These are phyloP conservation scores for Strigomonas culicis DNA, from an alignment of 208 protist genomes.

Conservation along the genomic window DNA sequence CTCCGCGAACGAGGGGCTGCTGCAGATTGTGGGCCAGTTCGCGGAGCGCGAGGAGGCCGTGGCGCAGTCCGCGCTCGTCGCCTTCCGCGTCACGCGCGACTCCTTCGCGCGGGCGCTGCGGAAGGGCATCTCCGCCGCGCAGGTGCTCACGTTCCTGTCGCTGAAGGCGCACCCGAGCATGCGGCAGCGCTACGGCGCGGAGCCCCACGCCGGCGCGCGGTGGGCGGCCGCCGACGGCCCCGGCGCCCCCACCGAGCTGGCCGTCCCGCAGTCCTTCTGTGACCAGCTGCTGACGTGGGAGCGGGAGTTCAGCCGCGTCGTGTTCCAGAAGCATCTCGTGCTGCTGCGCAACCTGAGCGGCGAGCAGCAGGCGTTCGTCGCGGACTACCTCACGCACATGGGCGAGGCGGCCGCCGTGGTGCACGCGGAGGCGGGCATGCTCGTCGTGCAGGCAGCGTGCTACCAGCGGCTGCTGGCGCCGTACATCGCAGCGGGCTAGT, in stretches of 20 bases:
- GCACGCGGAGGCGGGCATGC: slow-evolving; percentile 47
- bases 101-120: slow-evolving; percentile 70
- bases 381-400: slow-evolving; percentile 30
- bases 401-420: slow-evolving; percentile 65
- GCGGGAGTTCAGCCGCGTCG: slow-evolving; percentile 72
- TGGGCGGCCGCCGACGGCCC: slow-evolving; percentile 1
- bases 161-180: slow-evolving; percentile 87
- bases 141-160: slow-evolving; percentile 82
- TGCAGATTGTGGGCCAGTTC: slow-evolving; percentile 83
- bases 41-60: slow-evolving; percentile 54
- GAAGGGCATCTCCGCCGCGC: slow-evolving; percentile 65
- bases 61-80: slow-evolving; percentile 59
- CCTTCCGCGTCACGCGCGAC: slow-evolving; percentile 79
- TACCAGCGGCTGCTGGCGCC: slow-evolving; percentile 60
- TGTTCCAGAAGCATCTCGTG: slow-evolving; percentile 66
- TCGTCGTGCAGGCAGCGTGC: slow-evolving; percentile 60
- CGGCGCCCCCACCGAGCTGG: slow-evolving; percentile 10
- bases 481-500: slow-evolving; percentile 10
- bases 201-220: slow-evolving; percentile 1
- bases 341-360: slow-evolving; percentile 64
- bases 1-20: slow-evolving; percentile 62
- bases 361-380: slow-evolving; percentile 46
- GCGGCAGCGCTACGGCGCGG: slow-evolving; percentile 36
- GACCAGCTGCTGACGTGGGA: slow-evolving; percentile 90
- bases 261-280: slow-evolving; percentile 86